Evolutionary conservation across 768 basidiomycete genomes (phyloP).

Genomic region (Rhizopogon sp.): DNA sequence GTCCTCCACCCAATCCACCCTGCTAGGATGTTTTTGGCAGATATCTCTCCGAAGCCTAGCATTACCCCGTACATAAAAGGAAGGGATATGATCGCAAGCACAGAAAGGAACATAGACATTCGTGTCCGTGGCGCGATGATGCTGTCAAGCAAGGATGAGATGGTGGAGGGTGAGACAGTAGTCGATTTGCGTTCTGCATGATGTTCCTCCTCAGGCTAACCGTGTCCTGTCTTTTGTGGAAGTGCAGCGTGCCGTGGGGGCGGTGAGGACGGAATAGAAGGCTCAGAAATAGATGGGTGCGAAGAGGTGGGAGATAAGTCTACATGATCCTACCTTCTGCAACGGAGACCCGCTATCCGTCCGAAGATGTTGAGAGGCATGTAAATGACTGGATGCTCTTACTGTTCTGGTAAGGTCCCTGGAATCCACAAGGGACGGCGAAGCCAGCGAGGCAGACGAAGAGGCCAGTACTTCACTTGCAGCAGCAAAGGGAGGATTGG

Average conservation of each 20-base stretch:
- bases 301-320: slow-evolving; percentile 55
- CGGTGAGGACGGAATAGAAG: slow-evolving; percentile 48
- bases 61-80: slow-evolving; percentile 93
- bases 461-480: slow-evolving; percentile 10
- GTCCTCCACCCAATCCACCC: slow-evolving; percentile 42
- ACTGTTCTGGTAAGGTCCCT: slow-evolving; percentile 36
- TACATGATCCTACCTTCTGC: slow-evolving; percentile 72
- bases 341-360: slow-evolving; percentile 25
- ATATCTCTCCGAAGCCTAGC: slow-evolving; percentile 95
- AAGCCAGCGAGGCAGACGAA: slow-evolving; percentile 14
- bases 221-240: slow-evolving; percentile 6
- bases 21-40: slow-evolving; percentile 76
- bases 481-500: neutral
- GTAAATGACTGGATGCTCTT: slow-evolving; percentile 18
- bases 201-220: slow-evolving; percentile 14
- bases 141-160: slow-evolving; percentile 66
- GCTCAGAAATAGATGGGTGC: slow-evolving; percentile 72
- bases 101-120: slow-evolving; percentile 52
- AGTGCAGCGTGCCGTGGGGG: slow-evolving; percentile 19
- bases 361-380: slow-evolving; percentile 3
- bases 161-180: slow-evolving; percentile 37
- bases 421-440: slow-evolving; percentile 36
- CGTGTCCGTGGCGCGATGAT: slow-evolving; percentile 51
- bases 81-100: slow-evolving; percentile 72
- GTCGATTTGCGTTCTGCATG: slow-evolving; percentile 22